phyloP scores from a whole-genome alignment of 495 filamentous ascomycete species.

The Astrocystis sublimbata region DNA sequence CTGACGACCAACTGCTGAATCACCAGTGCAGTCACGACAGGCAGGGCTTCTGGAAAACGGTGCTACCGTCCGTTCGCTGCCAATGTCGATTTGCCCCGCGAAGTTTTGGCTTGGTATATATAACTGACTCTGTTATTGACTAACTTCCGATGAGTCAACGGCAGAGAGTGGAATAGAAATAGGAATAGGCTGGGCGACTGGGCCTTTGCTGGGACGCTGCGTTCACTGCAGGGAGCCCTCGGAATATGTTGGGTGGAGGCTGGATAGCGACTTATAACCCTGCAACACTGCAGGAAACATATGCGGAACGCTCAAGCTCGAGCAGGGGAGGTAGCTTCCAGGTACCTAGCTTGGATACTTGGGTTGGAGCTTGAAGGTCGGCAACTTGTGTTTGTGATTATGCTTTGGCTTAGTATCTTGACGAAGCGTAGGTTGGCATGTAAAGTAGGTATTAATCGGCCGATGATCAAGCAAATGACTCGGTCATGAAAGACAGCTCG shows the following conservation, averaged over 20 bases:
- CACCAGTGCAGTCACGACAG: too few species aligned
- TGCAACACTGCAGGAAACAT: conserved; percentile 9
- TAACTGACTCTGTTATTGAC: too few species aligned
- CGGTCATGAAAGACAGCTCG: conserved; percentile 21
- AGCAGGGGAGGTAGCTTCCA: conserved; percentile 10
- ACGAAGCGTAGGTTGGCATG: background rate
- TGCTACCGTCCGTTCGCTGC: background rate
- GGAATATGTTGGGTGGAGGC: too few species aligned
- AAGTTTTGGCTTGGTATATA: too few species aligned
- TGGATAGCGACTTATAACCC: too few species aligned
- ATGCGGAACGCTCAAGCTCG: conserved; percentile 3
- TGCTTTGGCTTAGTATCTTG: too few species aligned
- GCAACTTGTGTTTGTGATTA: too few species aligned
- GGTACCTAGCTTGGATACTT: background rate
- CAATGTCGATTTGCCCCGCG: conserved; percentile 10
- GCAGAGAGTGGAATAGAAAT: too few species aligned
- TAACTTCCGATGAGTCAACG: too few species aligned
- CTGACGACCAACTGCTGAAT: background rate
- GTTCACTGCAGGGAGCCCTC: too few species aligned
- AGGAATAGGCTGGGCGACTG: conserved; percentile 9
- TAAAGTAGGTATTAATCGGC: conserved; percentile 17
- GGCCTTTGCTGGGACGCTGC: conserved; percentile 9
- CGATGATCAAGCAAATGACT: conserved; percentile 40
- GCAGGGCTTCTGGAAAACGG: too few species aligned
- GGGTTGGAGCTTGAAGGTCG: too few species aligned